These are phyloP conservation scores for Phytophthora agathidicida DNA, from an alignment of 352 stramenopile species.

Conservation along the genomic window DNA sequence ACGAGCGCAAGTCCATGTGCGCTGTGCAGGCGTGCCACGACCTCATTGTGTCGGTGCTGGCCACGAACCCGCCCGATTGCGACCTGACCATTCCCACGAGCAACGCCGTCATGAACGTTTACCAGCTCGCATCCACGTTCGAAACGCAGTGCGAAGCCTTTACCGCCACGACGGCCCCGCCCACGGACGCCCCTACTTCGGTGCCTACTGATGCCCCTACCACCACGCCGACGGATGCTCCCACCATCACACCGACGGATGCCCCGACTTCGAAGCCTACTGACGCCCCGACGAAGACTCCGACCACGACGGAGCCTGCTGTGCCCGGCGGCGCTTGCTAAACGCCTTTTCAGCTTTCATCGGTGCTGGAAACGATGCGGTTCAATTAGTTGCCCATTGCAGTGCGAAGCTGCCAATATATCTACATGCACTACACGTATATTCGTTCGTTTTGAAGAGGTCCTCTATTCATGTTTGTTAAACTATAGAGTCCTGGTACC, in stretches of 20 bases:
- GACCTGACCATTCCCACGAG: slow-evolving; percentile 50
- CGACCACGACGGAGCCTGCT: slow-evolving; percentile 15
- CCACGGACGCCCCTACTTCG: slow-evolving; percentile 13
- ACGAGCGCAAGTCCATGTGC: slow-evolving; percentile 40
- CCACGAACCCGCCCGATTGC: slow-evolving; percentile 43
- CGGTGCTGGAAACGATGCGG: too few relatives aligned
- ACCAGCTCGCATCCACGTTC: slow-evolving; percentile 32
- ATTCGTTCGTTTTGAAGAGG: too few relatives aligned
- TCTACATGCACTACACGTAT: too few relatives aligned
- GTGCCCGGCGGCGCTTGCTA: slow-evolving; percentile 23
- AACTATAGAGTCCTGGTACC: too few relatives aligned
- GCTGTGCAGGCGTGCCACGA: slow-evolving; percentile 27
- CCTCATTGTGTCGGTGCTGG: slow-evolving; percentile 32
- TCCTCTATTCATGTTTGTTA: too few relatives aligned
- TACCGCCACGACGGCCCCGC: slow-evolving; percentile 11
- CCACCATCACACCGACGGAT: slow-evolving; percentile 9
- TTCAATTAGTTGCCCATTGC: too few relatives aligned
- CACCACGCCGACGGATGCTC: background rate
- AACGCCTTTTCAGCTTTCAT: background rate
- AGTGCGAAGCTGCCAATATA: too few relatives aligned
- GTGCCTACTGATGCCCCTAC: slow-evolving; percentile 9
- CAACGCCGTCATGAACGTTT: slow-evolving; percentile 43
- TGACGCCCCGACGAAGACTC: slow-evolving; percentile 5
- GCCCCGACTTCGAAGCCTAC: slow-evolving; percentile 13
- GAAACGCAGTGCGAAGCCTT: slow-evolving; percentile 19